Evolutionary conservation across 768 basidiomycete genomes (phyloP).

Genomic region (Pleurotus citrinopileatus): DNA sequence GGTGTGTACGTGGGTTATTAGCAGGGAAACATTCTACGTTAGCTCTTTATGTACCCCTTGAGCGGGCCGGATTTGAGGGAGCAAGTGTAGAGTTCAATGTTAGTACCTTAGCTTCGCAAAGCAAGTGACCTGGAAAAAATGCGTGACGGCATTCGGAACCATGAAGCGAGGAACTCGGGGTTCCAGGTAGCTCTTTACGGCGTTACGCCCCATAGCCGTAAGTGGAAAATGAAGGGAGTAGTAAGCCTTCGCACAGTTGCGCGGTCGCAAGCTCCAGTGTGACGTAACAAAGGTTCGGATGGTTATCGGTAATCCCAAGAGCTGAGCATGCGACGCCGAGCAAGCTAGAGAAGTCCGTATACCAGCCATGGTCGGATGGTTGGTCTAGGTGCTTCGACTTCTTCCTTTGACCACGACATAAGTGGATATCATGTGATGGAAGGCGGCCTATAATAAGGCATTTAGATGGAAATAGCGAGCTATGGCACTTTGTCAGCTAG

Average conservation of each 20-base stretch:
- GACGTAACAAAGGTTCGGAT: constrained; percentile 8
- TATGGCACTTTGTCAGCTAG: constrained; percentile 1
- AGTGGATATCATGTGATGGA: constrained; percentile 7
- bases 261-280: not conserved
- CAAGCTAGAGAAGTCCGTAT: constrained; percentile 2
- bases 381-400: constrained; percentile 3
- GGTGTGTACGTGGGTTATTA: not conserved
- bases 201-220: constrained; percentile 1
- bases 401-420: not conserved
- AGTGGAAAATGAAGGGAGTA: not conserved
- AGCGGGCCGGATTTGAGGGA: constrained; percentile 9
- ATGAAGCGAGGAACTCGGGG: constrained; percentile 1
- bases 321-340: not conserved
- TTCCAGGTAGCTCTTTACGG: not conserved
- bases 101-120: constrained; percentile 2
- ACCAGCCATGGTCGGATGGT: not conserved
- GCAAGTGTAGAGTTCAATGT: not conserved
- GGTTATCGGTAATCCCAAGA: constrained; percentile 6
- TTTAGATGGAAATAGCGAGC: not conserved
- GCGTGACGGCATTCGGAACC: constrained; percentile 10
- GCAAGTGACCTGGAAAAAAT: constrained; percentile 4
- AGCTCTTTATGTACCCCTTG: constrained; percentile 5
- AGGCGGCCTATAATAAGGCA: not conserved
- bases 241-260: not conserved
- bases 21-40: not conserved